phyloP scores from a whole-genome alignment of 352 stramenopile genomes.

The Lagenidium giganteum region DNA sequence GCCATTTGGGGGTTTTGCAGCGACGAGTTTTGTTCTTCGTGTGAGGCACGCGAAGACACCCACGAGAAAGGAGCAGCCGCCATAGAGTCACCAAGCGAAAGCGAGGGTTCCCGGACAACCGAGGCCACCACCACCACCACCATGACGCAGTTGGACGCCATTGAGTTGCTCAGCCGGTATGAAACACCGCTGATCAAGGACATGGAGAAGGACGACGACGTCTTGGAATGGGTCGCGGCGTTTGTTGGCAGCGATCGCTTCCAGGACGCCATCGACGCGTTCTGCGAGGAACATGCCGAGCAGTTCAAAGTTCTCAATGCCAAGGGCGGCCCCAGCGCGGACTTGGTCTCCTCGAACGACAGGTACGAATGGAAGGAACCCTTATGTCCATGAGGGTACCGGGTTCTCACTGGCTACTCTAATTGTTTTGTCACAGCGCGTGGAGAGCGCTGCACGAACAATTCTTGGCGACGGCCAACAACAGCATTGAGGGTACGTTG shows the following conservation, averaged over 20 bases:
- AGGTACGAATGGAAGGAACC: conserved; percentile 6
- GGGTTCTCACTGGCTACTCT: background rate
- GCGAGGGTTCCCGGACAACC: too few relatives aligned
- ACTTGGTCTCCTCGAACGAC: conserved; percentile 61
- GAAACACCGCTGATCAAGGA: conserved; percentile 79
- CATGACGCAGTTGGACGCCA: conserved; percentile 66
- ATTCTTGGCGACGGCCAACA: conserved; percentile 69
- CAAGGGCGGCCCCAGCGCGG: conserved; percentile 48
- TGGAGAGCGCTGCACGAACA: conserved; percentile 68
- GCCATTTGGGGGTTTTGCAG: too few relatives aligned
- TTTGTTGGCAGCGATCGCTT: conserved; percentile 71
- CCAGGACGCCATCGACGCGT: conserved; percentile 53
- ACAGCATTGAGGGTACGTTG: conserved; percentile 41
- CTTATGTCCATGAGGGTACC: too few relatives aligned
- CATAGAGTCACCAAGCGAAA: too few relatives aligned
- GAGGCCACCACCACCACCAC: too few relatives aligned
- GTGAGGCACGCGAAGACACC: too few relatives aligned
- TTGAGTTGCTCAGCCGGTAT: conserved; percentile 72
- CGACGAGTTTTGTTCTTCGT: too few relatives aligned
- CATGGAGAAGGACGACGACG: conserved; percentile 74
- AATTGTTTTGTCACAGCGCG: conserved; percentile 14
- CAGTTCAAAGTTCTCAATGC: conserved; percentile 62
- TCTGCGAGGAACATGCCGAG: conserved; percentile 51
- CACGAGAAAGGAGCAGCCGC: too few relatives aligned
- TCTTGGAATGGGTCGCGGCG: conserved; percentile 76